Conservation (phyloP, 768 basidiomycete species). For the Trametes elegans region DNA sequence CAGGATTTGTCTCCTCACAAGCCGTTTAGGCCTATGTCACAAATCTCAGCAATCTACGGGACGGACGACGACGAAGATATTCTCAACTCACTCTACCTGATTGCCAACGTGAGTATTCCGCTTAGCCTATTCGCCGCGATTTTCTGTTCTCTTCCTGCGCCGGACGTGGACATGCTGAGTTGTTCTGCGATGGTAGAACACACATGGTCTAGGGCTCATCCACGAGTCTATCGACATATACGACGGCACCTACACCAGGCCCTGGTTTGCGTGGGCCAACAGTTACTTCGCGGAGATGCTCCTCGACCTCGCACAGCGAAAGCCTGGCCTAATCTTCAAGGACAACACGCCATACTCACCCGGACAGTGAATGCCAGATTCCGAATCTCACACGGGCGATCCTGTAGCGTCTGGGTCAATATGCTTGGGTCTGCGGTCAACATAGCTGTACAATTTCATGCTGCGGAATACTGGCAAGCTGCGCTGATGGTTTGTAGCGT, state of each 20-base stretch:
- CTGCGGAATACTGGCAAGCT: slow-evolving; percentile 1
- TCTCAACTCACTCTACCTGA: slow-evolving; percentile 53
- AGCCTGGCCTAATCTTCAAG: slow-evolving; percentile 66
- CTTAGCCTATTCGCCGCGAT: neutral
- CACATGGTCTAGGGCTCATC: slow-evolving; percentile 70
- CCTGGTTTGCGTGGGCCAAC: slow-evolving; percentile 85
- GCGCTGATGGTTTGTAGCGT: neutral
- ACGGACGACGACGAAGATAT: slow-evolving; percentile 74
- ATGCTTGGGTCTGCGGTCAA: slow-evolving; percentile 2
- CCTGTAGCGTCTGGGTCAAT: neutral
- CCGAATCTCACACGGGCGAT: no score
- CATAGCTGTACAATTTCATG: neutral
- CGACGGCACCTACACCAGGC: slow-evolving; percentile 56
- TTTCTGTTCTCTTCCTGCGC: neutral
- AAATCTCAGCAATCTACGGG: slow-evolving; percentile 70
- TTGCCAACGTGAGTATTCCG: slow-evolving; percentile 59
- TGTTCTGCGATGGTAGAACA: slow-evolving; percentile 48
- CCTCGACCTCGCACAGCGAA: slow-evolving; percentile 69
- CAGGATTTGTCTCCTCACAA: no score
- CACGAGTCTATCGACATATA: slow-evolving; percentile 75
- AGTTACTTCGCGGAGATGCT: slow-evolving; percentile 85
- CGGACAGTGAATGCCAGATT: no score
- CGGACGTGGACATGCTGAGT: slow-evolving; percentile 1
- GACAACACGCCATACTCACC: slow-evolving; percentile 54
- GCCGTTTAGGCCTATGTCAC: slow-evolving; percentile 74